These are phyloP conservation scores for Corymbia maculata DNA, from an alignment of 345 rosid species.

Conservation along the genomic window DNA sequence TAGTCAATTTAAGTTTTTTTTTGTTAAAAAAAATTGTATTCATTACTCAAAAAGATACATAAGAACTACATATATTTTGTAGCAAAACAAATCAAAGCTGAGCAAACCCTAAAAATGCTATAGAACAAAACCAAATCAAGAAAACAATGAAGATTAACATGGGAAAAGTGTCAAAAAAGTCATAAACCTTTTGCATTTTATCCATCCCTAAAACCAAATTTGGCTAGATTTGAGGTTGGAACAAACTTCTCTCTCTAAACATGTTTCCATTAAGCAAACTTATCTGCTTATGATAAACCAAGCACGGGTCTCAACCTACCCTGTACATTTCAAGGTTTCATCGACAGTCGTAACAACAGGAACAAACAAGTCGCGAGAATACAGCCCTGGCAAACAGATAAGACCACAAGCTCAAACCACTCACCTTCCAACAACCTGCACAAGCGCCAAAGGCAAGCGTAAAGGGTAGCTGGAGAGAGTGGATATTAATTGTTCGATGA, in stretches of 20 bases:
- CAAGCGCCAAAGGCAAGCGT: background rate
- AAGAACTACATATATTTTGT: background rate
- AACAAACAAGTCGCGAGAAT: background rate
- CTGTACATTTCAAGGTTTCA: background rate
- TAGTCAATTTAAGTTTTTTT: background rate
- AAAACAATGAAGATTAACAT: background rate
- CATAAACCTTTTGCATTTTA: too few species aligned
- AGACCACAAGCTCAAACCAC: conserved; percentile 32
- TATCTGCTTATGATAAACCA: background rate
- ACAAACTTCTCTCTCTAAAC: background rate
- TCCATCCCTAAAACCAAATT: too few species aligned
- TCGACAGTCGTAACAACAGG: background rate
- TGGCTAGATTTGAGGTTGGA: background rate
- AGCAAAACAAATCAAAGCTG: too few species aligned
- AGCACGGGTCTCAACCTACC: background rate
- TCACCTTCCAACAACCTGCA: background rate
- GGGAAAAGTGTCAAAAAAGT: too few species aligned
- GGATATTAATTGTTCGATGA: background rate
- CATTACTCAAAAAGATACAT: background rate
- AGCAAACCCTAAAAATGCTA: background rate
- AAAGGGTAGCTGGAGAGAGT: background rate
- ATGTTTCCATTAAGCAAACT: background rate
- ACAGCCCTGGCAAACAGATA: conserved; percentile 41
- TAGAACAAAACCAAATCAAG: background rate
- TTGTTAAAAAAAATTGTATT: rapidly evolving